Conservation (phyloP, 2,329 filamentous ascomycete genomes). For the Fusarium luffae region DNA sequence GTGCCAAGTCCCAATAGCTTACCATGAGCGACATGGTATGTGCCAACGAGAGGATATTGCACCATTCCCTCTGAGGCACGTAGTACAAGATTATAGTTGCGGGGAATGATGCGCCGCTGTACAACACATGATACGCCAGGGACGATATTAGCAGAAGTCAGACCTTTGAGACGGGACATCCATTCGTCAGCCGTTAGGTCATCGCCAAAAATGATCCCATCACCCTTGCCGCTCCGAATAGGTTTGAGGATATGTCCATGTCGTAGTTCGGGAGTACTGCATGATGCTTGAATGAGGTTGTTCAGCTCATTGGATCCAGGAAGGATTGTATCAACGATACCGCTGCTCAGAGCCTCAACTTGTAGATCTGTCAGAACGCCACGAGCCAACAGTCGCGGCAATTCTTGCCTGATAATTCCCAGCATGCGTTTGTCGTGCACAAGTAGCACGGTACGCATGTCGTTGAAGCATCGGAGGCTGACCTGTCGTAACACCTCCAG, state of each 20-base stretch:
- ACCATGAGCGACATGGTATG: constrained; percentile 48
- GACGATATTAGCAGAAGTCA: constrained; percentile 14
- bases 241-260: constrained; percentile 53
- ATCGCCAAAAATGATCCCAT: constrained; percentile 55
- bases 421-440: constrained; percentile 58
- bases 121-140: constrained; percentile 42
- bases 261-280: constrained; percentile 25
- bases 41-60: constrained; percentile 49
- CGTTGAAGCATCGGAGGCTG: constrained; percentile 54
- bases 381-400: constrained; percentile 42
- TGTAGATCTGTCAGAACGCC: constrained; percentile 46
- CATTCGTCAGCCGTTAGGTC: constrained; percentile 48
- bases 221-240: constrained; percentile 53
- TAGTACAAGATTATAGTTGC: constrained; percentile 49
- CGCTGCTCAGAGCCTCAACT: constrained; percentile 40
- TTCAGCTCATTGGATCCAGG: constrained; percentile 46
- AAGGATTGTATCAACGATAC: constrained; percentile 51
- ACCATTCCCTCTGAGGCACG: constrained; percentile 39
- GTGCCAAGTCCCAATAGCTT: constrained; percentile 46
- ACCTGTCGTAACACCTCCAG: constrained; percentile 51
- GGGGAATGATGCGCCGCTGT: constrained; percentile 48
- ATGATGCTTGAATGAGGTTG: constrained; percentile 30
- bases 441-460: constrained; percentile 54
- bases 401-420: constrained; percentile 52
- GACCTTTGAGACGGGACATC: constrained; percentile 38